Conservation (phyloP, 352 stramenopile genomes). For the Pythium dissotocum region DNA sequence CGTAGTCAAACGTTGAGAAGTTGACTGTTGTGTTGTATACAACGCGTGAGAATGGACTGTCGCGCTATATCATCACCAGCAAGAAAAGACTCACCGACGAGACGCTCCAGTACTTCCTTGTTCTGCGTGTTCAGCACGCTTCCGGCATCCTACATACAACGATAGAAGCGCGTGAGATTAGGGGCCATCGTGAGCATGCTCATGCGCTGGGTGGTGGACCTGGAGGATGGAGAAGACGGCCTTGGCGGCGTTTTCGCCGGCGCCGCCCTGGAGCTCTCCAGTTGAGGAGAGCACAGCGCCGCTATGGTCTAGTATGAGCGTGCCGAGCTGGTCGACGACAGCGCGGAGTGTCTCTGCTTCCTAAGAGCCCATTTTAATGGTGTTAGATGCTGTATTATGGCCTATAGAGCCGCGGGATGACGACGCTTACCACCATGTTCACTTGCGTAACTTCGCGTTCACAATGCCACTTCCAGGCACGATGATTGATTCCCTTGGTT, state of each 20-base stretch:
- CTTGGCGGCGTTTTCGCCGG: slow-evolving; percentile 53
- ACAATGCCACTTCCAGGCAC: no score
- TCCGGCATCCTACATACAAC: slow-evolving; percentile 60
- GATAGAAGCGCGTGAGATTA: not conserved
- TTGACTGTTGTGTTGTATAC: slow-evolving; percentile 38
- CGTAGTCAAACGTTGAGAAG: slow-evolving; percentile 66
- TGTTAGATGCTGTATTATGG: not conserved
- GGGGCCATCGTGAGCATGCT: not conserved
- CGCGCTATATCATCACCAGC: no score
- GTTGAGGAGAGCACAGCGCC: slow-evolving; percentile 65
- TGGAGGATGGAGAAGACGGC: slow-evolving; percentile 70
- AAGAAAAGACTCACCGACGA: slow-evolving; percentile 49
- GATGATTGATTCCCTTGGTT: not conserved
- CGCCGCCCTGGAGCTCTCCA: slow-evolving; percentile 52
- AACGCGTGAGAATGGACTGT: slow-evolving; percentile 5
- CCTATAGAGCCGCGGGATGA: not conserved
- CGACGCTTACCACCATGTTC: slow-evolving; percentile 7
- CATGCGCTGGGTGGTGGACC: slow-evolving; percentile 19
- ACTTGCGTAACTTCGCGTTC: not conserved
- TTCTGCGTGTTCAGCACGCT: slow-evolving; percentile 53
- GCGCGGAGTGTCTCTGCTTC: slow-evolving; percentile 49
- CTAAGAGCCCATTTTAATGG: slow-evolving; percentile 22
- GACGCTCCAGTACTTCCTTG: slow-evolving; percentile 62
- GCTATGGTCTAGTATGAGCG: slow-evolving; percentile 57
- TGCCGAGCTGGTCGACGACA: slow-evolving; percentile 59